These are phyloP conservation scores for Kentomonas sorsogonicus DNA, from an alignment of 208 protist species.

Conservation along the genomic window DNA sequence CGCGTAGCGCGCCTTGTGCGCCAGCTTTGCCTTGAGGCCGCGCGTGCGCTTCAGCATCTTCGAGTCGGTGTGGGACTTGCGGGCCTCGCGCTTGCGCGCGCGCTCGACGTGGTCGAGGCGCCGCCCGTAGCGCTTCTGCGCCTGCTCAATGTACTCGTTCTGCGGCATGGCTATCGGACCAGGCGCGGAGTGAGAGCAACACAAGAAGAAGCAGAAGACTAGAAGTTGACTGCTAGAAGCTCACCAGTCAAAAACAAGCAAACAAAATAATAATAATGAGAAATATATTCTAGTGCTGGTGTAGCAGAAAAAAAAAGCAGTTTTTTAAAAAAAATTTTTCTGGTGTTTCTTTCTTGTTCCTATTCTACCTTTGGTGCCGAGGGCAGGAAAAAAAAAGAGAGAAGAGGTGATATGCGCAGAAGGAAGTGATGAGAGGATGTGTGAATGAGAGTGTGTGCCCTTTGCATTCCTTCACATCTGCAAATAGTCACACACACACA, in stretches of 20 bases:
- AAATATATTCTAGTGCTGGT: neutral
- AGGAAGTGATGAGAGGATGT: neutral
- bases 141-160: slow-evolving; percentile 99
- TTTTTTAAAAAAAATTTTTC: neutral
- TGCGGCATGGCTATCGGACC: slow-evolving; percentile 96
- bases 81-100: slow-evolving; percentile 97
- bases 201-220: slow-evolving; percentile 2
- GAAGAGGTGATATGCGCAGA: slow-evolving; percentile 11
- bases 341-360: neutral
- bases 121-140: slow-evolving; percentile 96
- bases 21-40: slow-evolving; percentile 99
- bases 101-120: slow-evolving; percentile 98
- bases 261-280: neutral
- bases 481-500: too few relatives aligned
- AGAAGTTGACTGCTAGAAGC: slow-evolving; percentile 2
- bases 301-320: slow-evolving; percentile 19
- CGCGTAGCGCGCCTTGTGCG: slow-evolving; percentile 96
- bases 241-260: slow-evolving; percentile 4
- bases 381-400: slow-evolving; percentile 7
- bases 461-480: too few relatives aligned
- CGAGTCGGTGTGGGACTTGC: slow-evolving; percentile 93
- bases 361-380: slow-evolving; percentile 2
- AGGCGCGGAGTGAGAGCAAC: too few relatives aligned
- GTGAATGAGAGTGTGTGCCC: neutral
- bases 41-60: slow-evolving; percentile 93